Evolutionary conservation across 73 alveolate species (phyloP), one percentile per base, ranked within the genome.

Genomic region (Breviolum minutum): DNA sequence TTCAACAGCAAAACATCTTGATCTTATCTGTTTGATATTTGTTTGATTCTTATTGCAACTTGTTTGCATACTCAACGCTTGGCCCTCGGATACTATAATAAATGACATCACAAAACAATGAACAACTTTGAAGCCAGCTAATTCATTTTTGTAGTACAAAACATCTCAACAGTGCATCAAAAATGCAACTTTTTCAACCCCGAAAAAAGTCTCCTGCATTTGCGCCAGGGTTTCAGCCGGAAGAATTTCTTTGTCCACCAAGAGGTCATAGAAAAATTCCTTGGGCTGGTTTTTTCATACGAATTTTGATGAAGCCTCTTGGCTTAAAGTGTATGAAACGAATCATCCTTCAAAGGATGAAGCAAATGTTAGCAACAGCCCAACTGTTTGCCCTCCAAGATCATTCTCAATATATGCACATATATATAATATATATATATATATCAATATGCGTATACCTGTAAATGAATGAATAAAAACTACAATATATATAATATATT

Each of bases 181-280:
- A 3, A 0, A 40, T 40, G 54, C 54, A 40, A 40, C 54, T 40
- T 40, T 40, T 40, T 40, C 54, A 40, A 40, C 54, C 54, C 54
- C 3, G 2, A 22, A 22, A 9, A 17, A 12, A 20, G 27, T 5
- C 20, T 11, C 94, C 98, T 92, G 89, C 98, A 92, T 92, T 17
- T 27, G 63, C 19, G 54, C 91, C 48, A 92, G 91, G 80, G 62
- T 92, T 32, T 48, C 81, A 12, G 63, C 77, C 16, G 98, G 81
- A 32, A 92, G 61, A 69, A 92, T 76, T 66, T 48, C 60, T 81
- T 92, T 73, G 26, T 88, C 91, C 8, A 92, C 6, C 69, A 92
- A 54, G 32, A 92, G 81, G 62, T 92, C 98, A 19, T 92, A 92
- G 90, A 92, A 92, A 63, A 92, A 92, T 48, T 73, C 98, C 98